Conservation (phyloP, 805 yeast species). For the Hanseniaspora jakobsenii region DNA sequence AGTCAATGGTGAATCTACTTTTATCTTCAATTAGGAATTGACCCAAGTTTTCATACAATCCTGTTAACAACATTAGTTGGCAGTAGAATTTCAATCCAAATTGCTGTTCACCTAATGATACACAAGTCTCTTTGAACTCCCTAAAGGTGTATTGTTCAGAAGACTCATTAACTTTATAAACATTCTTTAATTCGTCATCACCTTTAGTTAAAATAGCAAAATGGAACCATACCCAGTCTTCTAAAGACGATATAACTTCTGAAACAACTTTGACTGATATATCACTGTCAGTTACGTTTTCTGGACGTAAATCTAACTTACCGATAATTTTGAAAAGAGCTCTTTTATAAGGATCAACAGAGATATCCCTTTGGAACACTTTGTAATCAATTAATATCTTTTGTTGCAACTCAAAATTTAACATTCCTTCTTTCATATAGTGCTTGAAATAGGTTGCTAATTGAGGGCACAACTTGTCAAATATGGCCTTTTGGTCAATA, state of each 20-base stretch:
- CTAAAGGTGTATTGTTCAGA: conserved; percentile 54
- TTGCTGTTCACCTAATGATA: conserved; percentile 59
- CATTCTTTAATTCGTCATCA: conserved; percentile 36
- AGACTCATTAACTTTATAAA: conserved; percentile 27
- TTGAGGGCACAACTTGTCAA: conserved; percentile 73
- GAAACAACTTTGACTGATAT: conserved; percentile 55
- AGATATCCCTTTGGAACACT: conserved; percentile 53
- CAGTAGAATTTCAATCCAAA: conserved; percentile 61
- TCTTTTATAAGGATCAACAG: conserved; percentile 78
- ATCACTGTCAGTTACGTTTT: conserved; percentile 25
- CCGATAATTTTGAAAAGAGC: conserved; percentile 87
- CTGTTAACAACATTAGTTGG: conserved; percentile 60
- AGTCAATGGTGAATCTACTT: conserved; percentile 60
- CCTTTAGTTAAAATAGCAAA: conserved; percentile 60
- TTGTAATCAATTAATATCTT: conserved; percentile 72
- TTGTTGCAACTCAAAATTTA: conserved; percentile 57
- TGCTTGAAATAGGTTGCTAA: conserved; percentile 71
- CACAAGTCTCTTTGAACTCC: conserved; percentile 61
- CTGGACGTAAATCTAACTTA: conserved; percentile 43
- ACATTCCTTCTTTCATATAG: conserved; percentile 42
- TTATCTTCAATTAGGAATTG: conserved; percentile 35
- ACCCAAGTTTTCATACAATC: conserved; percentile 71
- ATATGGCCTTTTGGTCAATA: conserved; percentile 49
- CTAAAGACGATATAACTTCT: conserved; percentile 63
- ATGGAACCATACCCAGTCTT: conserved; percentile 97